Base-by-base conservation (phyloP, 176 grass and related monocot species). In the Raddia guianensis region DNA sequence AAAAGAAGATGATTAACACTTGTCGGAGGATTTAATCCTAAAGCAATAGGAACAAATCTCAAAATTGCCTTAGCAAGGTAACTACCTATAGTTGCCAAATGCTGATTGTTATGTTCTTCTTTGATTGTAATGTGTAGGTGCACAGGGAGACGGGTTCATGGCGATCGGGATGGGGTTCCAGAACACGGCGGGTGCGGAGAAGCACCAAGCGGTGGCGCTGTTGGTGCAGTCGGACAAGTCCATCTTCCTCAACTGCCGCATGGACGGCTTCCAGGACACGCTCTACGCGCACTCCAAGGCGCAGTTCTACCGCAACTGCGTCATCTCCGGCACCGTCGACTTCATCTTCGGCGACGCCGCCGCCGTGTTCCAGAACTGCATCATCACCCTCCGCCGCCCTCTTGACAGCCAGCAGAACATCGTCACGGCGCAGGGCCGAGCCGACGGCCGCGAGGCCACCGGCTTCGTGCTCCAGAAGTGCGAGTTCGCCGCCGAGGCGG, bases 181-280 rank as follows among this genome's bases (percentile, higher is more conserved):
- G 63, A 98, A 98, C 95, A 98, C 92, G 33, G 92, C 95, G 0
- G 95, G 92, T 3, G 49, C 95, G 15, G 72, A 65, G 54, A 98
- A 98, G 80, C 87, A 91, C 90, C 95, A 98, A 79, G 92, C 92
- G 3, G 95, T 98, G 88, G 95, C 95, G 5, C 85, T 98, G 35
- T 86, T 93, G 46, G 89, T 90, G 52, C 80, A 88, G 33, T 88
- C 95, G 2, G 95, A 98, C 76, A 87, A 65, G 57, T 65, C 92
- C 53, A 87, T 98, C 83, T 98, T 98, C 88, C 90, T 94, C 65
- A 94, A 90, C 81, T 94, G 95, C 83, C 55, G 79, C 15, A 92
- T 98, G 89, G 92, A 92, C n/a, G 95, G 74, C 37, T 94, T 89
- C 74, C 95, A 98, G 80, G 95, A 98, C 86, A 98, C 95, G n/a